phyloP scores from a whole-genome alignment of 768 basidiomycete genomes.

The Podaxis mareebaensis region DNA sequence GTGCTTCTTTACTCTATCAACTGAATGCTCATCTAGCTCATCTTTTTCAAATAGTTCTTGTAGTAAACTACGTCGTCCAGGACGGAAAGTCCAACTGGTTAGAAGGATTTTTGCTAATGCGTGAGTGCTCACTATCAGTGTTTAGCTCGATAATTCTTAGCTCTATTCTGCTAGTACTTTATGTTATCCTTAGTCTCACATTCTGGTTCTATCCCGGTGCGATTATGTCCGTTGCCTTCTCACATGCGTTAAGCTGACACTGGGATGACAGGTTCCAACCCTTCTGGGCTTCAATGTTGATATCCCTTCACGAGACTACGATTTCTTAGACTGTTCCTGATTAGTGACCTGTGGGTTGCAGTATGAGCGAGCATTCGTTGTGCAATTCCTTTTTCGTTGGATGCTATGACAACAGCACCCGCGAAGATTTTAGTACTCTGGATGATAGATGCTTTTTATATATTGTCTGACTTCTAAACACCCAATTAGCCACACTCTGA shows the following conservation, averaged over 20 bases:
- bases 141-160: conserved; percentile 3
- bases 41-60: conserved; percentile 52
- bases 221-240: conserved; percentile 10
- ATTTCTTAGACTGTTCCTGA: not conserved
- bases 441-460: too few relatives aligned
- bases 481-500: too few relatives aligned
- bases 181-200: conserved; percentile 67
- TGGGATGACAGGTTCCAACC: not conserved
- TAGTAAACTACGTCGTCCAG: conserved; percentile 78
- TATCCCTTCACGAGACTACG: not conserved
- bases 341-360: not conserved
- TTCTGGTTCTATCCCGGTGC: conserved; percentile 65
- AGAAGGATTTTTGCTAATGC: conserved; percentile 63
- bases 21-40: not conserved
- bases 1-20: not conserved
- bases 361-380: too few relatives aligned
- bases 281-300: not conserved
- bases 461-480: too few relatives aligned
- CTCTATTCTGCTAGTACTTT: conserved; percentile 46
- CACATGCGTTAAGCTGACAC: not conserved
- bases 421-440: too few relatives aligned
- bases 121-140: conserved; percentile 19
- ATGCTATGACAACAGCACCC: not conserved
- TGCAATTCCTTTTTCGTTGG: not conserved
- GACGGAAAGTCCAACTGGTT: conserved; percentile 87